Percentiles rank a stretch among this genome's conserved stretches.
These are phyloP conservation scores for Hygrophorus pudorinus DNA, from an alignment of 768 basidiomycete genomes.

Conservation along the genomic window DNA sequence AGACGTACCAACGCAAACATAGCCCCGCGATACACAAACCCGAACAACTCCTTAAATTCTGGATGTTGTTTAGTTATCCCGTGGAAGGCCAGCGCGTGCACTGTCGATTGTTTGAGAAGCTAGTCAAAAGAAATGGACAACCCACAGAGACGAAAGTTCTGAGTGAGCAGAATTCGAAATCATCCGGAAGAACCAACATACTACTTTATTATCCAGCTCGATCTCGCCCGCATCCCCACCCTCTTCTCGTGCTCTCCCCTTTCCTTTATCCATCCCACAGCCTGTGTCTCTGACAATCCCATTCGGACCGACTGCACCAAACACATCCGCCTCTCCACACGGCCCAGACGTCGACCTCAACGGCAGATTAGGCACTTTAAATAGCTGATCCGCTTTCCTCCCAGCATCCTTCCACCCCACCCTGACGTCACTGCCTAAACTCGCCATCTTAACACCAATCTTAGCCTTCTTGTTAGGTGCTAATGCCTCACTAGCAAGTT, in stretches of 20 bases:
- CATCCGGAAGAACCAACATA: slow-evolving; percentile 31
- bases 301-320: slow-evolving; percentile 11
- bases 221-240: slow-evolving; percentile 10
- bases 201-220: slow-evolving; percentile 35
- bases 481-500: too few relatives aligned
- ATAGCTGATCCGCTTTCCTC: slow-evolving; percentile 21
- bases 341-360: slow-evolving; percentile 4
- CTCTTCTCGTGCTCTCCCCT: slow-evolving; percentile 25
- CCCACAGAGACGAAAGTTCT: not conserved
- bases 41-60: slow-evolving; percentile 43
- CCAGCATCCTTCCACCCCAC: slow-evolving; percentile 2
- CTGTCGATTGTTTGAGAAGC: slow-evolving; percentile 35
- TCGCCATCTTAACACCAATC: not conserved
- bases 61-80: slow-evolving; percentile 30
- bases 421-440: not conserved
- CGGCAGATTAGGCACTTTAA: slow-evolving; percentile 45
- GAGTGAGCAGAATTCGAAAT: slow-evolving; percentile 2
- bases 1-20: slow-evolving; percentile 38
- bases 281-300: slow-evolving; percentile 15
- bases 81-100: slow-evolving; percentile 28
- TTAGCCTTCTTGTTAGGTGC: not conserved
- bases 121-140: slow-evolving; percentile 12
- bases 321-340: not conserved
- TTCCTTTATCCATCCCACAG: slow-evolving; percentile 18
- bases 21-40: slow-evolving; percentile 36